Evolutionary conservation across 306 rosid genomes (phyloP).

Genomic region (Trichosanthes truncata): DNA sequence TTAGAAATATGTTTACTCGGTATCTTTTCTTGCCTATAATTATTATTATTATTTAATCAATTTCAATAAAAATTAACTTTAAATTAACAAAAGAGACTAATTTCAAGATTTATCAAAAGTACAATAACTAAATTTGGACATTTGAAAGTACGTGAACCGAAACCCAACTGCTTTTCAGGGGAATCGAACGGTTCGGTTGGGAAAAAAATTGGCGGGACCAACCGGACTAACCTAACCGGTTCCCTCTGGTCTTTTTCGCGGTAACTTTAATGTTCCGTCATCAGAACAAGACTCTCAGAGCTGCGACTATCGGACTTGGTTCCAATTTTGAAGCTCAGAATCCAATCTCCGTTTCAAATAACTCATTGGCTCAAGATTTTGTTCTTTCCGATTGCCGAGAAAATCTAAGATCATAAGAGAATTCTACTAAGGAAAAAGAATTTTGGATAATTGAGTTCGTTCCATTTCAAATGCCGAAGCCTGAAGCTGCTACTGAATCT

Average conservation of each 20-base stretch:
- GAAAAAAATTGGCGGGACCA: neutral
- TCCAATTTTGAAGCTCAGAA: neutral
- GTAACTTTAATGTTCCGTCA: neutral
- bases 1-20: no score
- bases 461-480: conserved; percentile 25
- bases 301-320: neutral
- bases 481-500: conserved; percentile 8
- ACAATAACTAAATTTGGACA: no score
- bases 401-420: neutral
- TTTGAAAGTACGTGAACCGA: no score
- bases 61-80: no score
- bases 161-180: neutral
- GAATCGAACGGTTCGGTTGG: neutral
- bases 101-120: no score
- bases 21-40: no score
- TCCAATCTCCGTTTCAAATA: neutral
- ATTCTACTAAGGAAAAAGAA: neutral
- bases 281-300: neutral
- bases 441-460: neutral
- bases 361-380: neutral
- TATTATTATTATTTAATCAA: no score
- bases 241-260: neutral
- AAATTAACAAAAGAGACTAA: no score
- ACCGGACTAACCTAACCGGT: neutral
- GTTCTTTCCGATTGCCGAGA: neutral